Evolutionary conservation across 179 eudicot genomes (phyloP), one percentile per base, ranked within the genome.

Genomic region (Silene coronaria): DNA sequence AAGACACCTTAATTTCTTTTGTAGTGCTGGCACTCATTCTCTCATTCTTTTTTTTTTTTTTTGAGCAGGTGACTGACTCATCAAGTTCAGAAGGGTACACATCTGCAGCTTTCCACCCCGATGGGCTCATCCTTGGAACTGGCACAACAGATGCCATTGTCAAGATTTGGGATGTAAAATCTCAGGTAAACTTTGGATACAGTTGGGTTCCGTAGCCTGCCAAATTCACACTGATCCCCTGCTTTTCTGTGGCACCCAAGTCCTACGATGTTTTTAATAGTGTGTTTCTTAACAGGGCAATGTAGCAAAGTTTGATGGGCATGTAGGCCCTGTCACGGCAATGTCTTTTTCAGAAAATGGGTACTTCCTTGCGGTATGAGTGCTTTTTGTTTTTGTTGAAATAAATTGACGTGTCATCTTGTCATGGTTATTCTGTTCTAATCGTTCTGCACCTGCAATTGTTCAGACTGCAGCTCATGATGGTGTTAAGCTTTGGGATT

Each of bases 401-500:
- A 42, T 42, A 42, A 9, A 48, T 51, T 71, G 17, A 71, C 22
- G 22, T 27, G 24, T 9, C 30, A 26, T 21, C 12, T 14, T 21
- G 28, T 30, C 3, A 9, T 28, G 23, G 42, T 30, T 23, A 24
- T 14, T 28, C 66, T 73, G 30, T 3, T 71, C 45, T 61, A 6
- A 19, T 57, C 62, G 22, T 80, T 77, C 46, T 70, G 14, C 71
- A 74, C 32, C 34, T 58, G 36, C 60, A 78, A 70, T 67, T 76
- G 69, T 62, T 77, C 88, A 95, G 99, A 90, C 97, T 85, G 95
- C 99, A 26, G 97, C 99, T 63, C 87, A 85, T 71, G 99, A 92
- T 79, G 99, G 97, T 74, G 99, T 95, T 57, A 95, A 91, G 79
- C 89, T 95, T 62, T 95, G 97, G 97, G 99, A 95, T 89, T 85